Evolutionary conservation across 129 eudicot species (phyloP).

Genomic region (Pulicaria dysenterica): DNA sequence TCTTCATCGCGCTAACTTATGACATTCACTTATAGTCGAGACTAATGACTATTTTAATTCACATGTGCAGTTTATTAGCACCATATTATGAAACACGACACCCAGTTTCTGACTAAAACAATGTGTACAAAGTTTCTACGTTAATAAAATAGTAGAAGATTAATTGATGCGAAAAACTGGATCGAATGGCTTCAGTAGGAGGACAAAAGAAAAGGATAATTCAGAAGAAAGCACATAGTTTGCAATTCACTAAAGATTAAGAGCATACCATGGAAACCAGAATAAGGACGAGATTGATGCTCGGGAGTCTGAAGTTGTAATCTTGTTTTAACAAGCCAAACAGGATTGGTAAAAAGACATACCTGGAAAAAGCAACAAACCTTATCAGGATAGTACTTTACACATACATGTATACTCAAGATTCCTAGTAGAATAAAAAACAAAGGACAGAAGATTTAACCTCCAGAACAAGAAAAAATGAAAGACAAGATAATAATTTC

Average conservation of each 20-base stretch:
- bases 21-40: background rate
- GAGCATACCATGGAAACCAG: constrained; percentile 81
- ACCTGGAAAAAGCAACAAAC: constrained; percentile 49
- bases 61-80: background rate
- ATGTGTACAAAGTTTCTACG: constrained; percentile 9
- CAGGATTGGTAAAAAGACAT: constrained; percentile 84
- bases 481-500: too few relatives aligned
- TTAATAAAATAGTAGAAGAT: too few relatives aligned
- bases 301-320: constrained; percentile 97
- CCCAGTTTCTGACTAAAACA: too few relatives aligned
- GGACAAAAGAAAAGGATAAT: background rate
- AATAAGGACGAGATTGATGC: constrained; percentile 65
- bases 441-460: background rate
- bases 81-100: background rate
- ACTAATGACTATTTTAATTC: background rate
- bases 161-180: background rate
- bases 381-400: background rate
- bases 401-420: background rate
- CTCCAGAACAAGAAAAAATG: background rate
- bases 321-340: constrained; percentile 98
- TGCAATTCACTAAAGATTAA: constrained; percentile 20
- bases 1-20: background rate
- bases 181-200: constrained; percentile 14
- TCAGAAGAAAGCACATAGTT: background rate
- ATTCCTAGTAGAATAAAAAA: background rate